Evolutionary conservation across 2,329 filamentous ascomycete species (phyloP).

Genomic region (Cryphonectria parasitica): DNA sequence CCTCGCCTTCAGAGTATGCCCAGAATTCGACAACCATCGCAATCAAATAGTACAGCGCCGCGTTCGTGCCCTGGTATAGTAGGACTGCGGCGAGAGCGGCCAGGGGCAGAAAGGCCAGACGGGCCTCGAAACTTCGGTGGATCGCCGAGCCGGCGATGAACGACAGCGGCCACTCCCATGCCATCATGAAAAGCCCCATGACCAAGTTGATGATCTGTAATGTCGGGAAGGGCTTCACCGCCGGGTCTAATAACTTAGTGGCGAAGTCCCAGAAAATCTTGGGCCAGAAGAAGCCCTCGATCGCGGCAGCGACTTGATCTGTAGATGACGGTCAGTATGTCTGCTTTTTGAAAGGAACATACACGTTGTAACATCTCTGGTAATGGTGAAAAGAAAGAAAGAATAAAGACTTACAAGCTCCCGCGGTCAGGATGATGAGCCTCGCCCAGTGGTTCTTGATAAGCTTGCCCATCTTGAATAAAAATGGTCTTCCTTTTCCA

Average conservation of each 20-base stretch:
- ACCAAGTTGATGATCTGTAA: conserved; percentile 90
- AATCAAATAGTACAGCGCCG: conserved; percentile 88
- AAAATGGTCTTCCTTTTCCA: conserved; percentile 24
- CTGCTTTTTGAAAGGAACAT: not conserved
- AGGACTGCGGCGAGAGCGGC: conserved; percentile 74
- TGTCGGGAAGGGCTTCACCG: conserved; percentile 84
- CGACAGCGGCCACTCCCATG: conserved; percentile 88
- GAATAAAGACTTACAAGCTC: conserved; percentile 62
- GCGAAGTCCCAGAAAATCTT: conserved; percentile 99
- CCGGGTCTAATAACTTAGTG: conserved; percentile 84
- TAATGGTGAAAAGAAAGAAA: conserved; percentile 27
- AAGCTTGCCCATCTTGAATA: conserved; percentile 80
- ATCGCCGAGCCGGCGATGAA: conserved; percentile 76
- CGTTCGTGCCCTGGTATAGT: conserved; percentile 90
- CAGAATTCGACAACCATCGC: conserved; percentile 90
- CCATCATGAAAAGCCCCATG: conserved; percentile 76
- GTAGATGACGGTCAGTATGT: conserved; percentile 21
- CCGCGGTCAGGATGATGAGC: conserved; percentile 86
- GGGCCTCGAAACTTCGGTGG: conserved; percentile 85
- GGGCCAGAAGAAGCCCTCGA: conserved; percentile 96
- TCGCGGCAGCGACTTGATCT: conserved; percentile 85
- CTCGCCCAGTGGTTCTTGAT: conserved; percentile 99
- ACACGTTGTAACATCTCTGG: not conserved
- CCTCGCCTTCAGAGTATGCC: conserved; percentile 97
- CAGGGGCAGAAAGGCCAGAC: conserved; percentile 81